These are phyloP conservation scores for Volvariella volvacea DNA, from an alignment of 1,284 basidiomycete genomes.

Conservation along the genomic window DNA sequence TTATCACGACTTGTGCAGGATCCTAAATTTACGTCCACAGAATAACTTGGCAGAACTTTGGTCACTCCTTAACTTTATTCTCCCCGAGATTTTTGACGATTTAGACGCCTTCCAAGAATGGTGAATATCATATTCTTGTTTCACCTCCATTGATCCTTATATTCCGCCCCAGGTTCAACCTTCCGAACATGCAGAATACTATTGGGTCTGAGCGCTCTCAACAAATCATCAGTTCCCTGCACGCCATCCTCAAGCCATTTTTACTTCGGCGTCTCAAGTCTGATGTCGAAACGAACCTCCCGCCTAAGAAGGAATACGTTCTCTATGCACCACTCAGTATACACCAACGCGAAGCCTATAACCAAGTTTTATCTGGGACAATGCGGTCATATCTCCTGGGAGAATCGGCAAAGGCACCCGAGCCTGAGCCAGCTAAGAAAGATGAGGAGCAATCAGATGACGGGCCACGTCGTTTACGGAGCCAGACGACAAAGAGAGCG, in stretches of 20 bases:
- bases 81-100: slow-evolving; percentile 90
- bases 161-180: slow-evolving; percentile 52
- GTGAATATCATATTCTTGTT: slow-evolving; percentile 36
- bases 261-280: slow-evolving; percentile 88
- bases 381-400: slow-evolving; percentile 61
- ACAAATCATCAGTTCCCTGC: slow-evolving; percentile 75
- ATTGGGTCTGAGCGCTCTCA: slow-evolving; percentile 55
- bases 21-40: slow-evolving; percentile 27
- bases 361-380: slow-evolving; percentile 65
- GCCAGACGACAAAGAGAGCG: slow-evolving; percentile 18
- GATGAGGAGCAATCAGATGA: slow-evolving; percentile 16
- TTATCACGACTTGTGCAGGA: background rate
- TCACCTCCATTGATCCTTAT: slow-evolving; percentile 1
- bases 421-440: slow-evolving; percentile 23
- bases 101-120: slow-evolving; percentile 88
- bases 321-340: slow-evolving; percentile 86
- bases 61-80: slow-evolving; percentile 92
- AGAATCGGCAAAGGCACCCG: slow-evolving; percentile 17
- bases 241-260: slow-evolving; percentile 92
- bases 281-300: slow-evolving; percentile 83
- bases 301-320: slow-evolving; percentile 93
- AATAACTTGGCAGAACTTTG: slow-evolving; percentile 94
- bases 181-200: slow-evolving; percentile 54
- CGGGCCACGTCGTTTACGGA: slow-evolving; percentile 24
- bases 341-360: slow-evolving; percentile 80